Base-by-base conservation (phyloP, 2,329 filamentous ascomycete genomes). In the Aureobasidium sp. region DNA sequence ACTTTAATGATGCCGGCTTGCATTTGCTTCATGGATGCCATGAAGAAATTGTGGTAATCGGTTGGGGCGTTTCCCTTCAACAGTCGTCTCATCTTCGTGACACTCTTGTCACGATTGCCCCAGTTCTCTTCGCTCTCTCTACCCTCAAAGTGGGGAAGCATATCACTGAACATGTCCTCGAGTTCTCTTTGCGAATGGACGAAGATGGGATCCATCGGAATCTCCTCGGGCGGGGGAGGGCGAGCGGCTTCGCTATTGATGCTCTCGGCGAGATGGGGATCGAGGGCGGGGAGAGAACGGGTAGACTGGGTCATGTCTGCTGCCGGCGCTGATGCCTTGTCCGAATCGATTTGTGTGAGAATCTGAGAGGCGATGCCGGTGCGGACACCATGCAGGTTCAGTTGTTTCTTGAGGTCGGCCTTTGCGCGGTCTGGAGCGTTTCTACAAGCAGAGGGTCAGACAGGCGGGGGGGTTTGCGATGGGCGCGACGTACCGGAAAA, bases 51-150 rank as follows among this genome's bases (percentile, higher is more conserved):
- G 44, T 85, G 81, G 69, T 88, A 96, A 65, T 96, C 90, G 29
- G 83, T 82, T 0, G 89, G 84, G 5, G 87, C 89, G 72, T 97
- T 97, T 62, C 93, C 93, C 64, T 88, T 89, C 56, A 90, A 84
- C 29, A 97, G 81, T 66, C 86, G 84, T 58, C 93, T 85, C 53
- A 97, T 76, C 67, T 89, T 92, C 8, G 82, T 82, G 41, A 91
- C 82, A 70, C 84, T 87, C 77, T 93, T 89, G 73, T 97, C 93
- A 72, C 93, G 84, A 67, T 88, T 87, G 68, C 90, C 73, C 93
- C 93, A 97, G 71, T 97, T 97, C 64, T 89, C 85, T 71, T 97
- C 93, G 0, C 88, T 86, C 76, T 97, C 93, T 71, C 82, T 90
- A 58, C 92, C 92, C 67, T 97, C 91, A 65, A 97, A 97, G 72